Conservation (phyloP, 2,329 filamentous ascomycete genomes). For the Colletotrichum cordylinicola region DNA sequence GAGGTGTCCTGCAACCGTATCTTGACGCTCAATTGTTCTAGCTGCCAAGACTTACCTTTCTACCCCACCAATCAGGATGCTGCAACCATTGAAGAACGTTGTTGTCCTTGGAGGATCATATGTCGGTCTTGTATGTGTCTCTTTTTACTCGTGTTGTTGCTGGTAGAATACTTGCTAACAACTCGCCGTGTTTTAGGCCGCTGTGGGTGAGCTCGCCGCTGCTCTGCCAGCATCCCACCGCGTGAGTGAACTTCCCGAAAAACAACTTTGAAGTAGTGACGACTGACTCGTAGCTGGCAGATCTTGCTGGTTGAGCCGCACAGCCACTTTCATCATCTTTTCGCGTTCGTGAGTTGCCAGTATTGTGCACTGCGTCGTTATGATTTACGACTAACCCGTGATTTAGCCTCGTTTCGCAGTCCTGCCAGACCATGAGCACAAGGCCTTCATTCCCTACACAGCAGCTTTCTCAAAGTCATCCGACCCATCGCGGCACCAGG, state of each 20-base stretch:
- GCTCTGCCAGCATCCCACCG: not conserved
- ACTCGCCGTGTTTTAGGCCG: not conserved
- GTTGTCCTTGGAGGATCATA: conserved; percentile 51
- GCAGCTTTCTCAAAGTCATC: not conserved
- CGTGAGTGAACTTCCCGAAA: not conserved
- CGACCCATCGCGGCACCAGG: not conserved
- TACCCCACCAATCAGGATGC: not conserved
- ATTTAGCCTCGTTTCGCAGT: conserved; percentile 50
- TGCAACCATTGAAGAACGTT: conserved; percentile 34
- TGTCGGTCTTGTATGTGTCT: conserved; percentile 36
- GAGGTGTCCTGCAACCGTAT: not conserved
- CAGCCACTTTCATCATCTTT: conserved; percentile 12
- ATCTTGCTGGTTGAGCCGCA: conserved; percentile 9
- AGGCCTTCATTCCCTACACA: conserved; percentile 53
- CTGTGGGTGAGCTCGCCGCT: not conserved
- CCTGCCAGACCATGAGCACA: conserved; percentile 43
- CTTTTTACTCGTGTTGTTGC: not conserved
- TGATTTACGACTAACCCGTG: not conserved
- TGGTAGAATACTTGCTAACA: not conserved
- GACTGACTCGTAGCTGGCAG: not conserved
- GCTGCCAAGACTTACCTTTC: not conserved
- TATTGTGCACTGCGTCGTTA: not conserved
- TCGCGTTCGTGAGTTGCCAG: not conserved
- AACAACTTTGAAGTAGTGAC: not conserved
- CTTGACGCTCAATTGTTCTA: not conserved